Conservation (phyloP, 192 early-diverging fungal species). For the Endogone sp. region DNA sequence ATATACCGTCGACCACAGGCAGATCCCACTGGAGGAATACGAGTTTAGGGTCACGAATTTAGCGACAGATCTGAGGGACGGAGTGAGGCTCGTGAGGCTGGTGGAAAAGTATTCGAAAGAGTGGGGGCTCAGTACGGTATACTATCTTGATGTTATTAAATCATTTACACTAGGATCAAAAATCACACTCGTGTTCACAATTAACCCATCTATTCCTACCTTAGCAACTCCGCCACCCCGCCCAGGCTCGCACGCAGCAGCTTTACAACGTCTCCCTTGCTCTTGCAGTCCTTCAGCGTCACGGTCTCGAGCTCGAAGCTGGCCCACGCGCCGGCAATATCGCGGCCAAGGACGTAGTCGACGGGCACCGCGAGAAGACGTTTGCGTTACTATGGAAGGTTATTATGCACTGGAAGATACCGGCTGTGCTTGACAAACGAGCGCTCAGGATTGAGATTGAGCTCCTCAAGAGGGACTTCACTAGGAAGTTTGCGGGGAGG, state of each 20-base stretch:
- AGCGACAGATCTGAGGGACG: slow-evolving; percentile 29
- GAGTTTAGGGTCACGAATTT: slow-evolving; percentile 29
- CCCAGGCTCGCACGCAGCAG: slow-evolving; percentile 31
- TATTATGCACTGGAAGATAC: slow-evolving; percentile 33
- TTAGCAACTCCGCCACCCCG: slow-evolving; percentile 35
- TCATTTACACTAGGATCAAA: too few relatives aligned
- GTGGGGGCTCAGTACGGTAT: slow-evolving; percentile 19
- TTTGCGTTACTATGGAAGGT: slow-evolving; percentile 36
- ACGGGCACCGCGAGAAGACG: slow-evolving; percentile 36
- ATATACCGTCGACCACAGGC: slow-evolving; percentile 24
- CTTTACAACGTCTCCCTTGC: slow-evolving; percentile 33
- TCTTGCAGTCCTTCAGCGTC: slow-evolving; percentile 15
- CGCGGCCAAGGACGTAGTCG: slow-evolving; percentile 27
- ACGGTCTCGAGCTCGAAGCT: slow-evolving; percentile 22
- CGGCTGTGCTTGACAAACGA: slow-evolving; percentile 23
- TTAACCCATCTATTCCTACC: too few relatives aligned
- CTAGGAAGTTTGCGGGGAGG: slow-evolving; percentile 12
- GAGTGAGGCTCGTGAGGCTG: slow-evolving; percentile 24
- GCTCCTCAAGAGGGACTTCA: slow-evolving; percentile 22
- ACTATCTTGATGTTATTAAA: too few relatives aligned
- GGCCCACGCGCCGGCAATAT: slow-evolving; percentile 26
- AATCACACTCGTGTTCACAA: too few relatives aligned
- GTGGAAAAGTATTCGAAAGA: slow-evolving; percentile 23
- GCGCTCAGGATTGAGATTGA: slow-evolving; percentile 25
- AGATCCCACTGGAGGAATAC: slow-evolving; percentile 28